These are phyloP conservation scores for Fusarium sp. DNA, from an alignment of 2,329 filamentous ascomycete genomes.

Conservation along the genomic window DNA sequence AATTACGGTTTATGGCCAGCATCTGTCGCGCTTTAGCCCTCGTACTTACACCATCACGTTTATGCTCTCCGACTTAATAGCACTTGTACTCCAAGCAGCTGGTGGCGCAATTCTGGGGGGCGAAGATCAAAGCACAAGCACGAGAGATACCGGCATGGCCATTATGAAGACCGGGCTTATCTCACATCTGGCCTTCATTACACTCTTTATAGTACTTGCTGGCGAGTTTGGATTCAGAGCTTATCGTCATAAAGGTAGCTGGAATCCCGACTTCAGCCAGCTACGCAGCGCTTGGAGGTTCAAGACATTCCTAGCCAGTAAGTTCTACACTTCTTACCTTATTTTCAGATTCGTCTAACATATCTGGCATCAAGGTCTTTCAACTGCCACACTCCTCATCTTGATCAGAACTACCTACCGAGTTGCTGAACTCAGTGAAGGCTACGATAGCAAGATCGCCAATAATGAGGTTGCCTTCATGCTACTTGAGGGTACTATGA, in stretches of 20 bases:
- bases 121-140: no score
- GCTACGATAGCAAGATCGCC: conserved; percentile 29
- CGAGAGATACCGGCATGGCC: no score
- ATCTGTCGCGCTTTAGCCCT: conserved; percentile 53
- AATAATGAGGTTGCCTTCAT: conserved; percentile 31
- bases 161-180: no score
- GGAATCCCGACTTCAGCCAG: conserved; percentile 29
- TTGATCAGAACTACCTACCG: conserved; percentile 36
- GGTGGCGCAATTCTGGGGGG: no score
- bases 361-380: not conserved
- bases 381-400: conserved; percentile 28
- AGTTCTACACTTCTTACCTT: not conserved
- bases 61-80: conserved; percentile 65
- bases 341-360: not conserved
- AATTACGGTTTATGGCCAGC: conserved; percentile 60
- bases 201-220: no score
- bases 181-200: no score
- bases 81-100: conserved; percentile 64
- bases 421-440: conserved; percentile 30
- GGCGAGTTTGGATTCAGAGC: no score
- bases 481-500: conserved; percentile 31
- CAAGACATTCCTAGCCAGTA: conserved; percentile 30
- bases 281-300: conserved; percentile 29
- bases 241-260: conserved; percentile 15
- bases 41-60: conserved; percentile 47